A percentile compares a stretch with the other conserved stretches of the same genome.
Conservation (phyloP, 805 yeast genomes). For the Candida chilensis region DNA sequence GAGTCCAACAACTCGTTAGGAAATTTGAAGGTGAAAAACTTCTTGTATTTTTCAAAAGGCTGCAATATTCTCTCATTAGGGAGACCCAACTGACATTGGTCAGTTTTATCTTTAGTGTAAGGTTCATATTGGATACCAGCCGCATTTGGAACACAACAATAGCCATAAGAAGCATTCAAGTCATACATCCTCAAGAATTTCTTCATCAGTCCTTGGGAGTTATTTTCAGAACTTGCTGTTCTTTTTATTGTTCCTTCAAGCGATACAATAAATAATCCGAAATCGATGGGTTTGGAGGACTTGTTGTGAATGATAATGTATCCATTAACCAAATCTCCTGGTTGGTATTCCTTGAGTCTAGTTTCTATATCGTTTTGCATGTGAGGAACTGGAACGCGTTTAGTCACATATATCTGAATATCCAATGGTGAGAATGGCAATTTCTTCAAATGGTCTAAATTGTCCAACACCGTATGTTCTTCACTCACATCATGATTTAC, state of each 20-base stretch:
- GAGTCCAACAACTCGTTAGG: constrained; percentile 46
- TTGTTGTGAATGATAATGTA: constrained; percentile 28
- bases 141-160: constrained; percentile 38
- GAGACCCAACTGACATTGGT: constrained; percentile 40
- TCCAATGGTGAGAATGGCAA: constrained; percentile 22
- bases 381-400: constrained; percentile 25
- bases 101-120: constrained; percentile 31
- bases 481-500: too few species aligned
- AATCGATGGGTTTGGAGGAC: constrained; percentile 23
- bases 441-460: constrained; percentile 26
- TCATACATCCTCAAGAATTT: constrained; percentile 54
- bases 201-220: constrained; percentile 21
- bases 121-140: constrained; percentile 38
- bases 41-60: constrained; percentile 43
- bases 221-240: constrained; percentile 13
- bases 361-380: constrained; percentile 24
- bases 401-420: constrained; percentile 34
- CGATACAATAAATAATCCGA: constrained; percentile 27
- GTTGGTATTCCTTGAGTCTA: constrained; percentile 28
- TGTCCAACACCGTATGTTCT: constrained; percentile 34
- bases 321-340: constrained; percentile 32
- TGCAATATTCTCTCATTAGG: constrained; percentile 37
- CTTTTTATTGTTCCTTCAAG: constrained; percentile 22
- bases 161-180: constrained; percentile 45
- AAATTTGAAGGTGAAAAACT: constrained; percentile 48